Evolutionary conservation across 1,284 basidiomycete species (phyloP).

Genomic region (Agaricales sp.): DNA sequence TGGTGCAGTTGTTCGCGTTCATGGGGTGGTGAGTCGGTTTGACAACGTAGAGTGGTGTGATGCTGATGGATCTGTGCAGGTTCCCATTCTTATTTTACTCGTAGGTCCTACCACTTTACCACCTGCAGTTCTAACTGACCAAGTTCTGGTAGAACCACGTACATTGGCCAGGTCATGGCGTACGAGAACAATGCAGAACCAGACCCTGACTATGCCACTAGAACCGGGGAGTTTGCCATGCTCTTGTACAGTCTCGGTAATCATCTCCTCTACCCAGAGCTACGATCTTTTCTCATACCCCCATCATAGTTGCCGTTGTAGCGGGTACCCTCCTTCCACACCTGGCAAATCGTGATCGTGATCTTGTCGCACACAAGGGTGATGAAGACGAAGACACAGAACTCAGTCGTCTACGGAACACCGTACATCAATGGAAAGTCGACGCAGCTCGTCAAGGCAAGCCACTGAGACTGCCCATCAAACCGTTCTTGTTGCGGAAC

Average conservation of each 20-base stretch:
- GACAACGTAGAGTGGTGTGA: constrained; percentile 1
- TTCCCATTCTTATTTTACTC: constrained; percentile 94
- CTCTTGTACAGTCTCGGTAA: constrained; percentile 81
- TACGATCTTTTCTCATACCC: constrained; percentile 7
- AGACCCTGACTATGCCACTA: constrained; percentile 71
- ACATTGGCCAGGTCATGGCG: constrained; percentile 87
- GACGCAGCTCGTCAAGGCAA: constrained; percentile 68
- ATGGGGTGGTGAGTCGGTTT: constrained; percentile 71
- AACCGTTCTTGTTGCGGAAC: constrained; percentile 84
- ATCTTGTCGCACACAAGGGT: constrained; percentile 59
- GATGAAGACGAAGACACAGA: constrained; percentile 70
- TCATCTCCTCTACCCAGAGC: constrained; percentile 13
- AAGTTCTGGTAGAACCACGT: constrained; percentile 78
- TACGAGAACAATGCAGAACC: constrained; percentile 64
- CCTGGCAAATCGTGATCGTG: constrained; percentile 69
- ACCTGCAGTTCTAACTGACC: too few species aligned
- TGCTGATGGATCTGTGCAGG: constrained; percentile 29
- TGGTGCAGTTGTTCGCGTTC: constrained; percentile 85
- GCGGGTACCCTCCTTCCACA: constrained; percentile 80
- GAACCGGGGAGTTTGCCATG: constrained; percentile 84
- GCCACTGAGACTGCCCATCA: constrained; percentile 66
- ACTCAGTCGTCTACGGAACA: constrained; percentile 50
- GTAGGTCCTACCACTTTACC: too few species aligned
- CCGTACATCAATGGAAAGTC: constrained; percentile 73
- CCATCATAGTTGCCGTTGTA: constrained; percentile 63